Percentiles rank a stretch among this genome's conserved stretches.
phyloP scores from a whole-genome alignment of 1,284 basidiomycete species.

The Rhizopogon parksii region DNA sequence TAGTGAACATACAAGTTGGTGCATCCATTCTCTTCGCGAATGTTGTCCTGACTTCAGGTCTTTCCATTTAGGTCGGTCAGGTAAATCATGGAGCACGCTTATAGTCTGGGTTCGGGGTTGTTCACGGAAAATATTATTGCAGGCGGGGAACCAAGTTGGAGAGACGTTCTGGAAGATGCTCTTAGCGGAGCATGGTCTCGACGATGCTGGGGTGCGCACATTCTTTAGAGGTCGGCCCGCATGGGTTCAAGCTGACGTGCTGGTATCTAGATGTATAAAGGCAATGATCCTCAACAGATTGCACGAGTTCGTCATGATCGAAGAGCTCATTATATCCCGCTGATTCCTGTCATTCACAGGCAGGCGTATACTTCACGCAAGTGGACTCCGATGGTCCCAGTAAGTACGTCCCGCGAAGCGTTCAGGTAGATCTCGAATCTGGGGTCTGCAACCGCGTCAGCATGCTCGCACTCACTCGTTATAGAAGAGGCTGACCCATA shows the following conservation, averaged over 20 bases:
- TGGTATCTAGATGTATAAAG: constrained; percentile 36
- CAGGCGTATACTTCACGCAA: constrained; percentile 70
- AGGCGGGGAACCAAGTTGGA: constrained; percentile 74
- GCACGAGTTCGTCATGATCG: constrained; percentile 30
- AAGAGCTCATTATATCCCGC: neutral
- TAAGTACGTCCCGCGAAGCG: constrained; percentile 90
- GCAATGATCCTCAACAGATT: constrained; percentile 41
- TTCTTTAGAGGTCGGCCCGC: constrained; percentile 5
- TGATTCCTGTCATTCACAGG: constrained; percentile 32
- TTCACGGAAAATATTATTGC: constrained; percentile 3
- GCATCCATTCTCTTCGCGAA: neutral
- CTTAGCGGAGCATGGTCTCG: constrained; percentile 74
- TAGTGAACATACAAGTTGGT: constrained; percentile 57
- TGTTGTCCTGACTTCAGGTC: constrained; percentile 4
- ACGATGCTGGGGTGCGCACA: constrained; percentile 55
- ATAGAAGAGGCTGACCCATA: constrained; percentile 3
- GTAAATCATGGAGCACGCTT: constrained; percentile 27
- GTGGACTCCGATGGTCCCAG: constrained; percentile 39
- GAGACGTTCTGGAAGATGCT: constrained; percentile 75
- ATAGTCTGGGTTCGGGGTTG: constrained; percentile 13
- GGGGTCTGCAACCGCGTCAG: constrained; percentile 79
- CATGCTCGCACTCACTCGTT: constrained; percentile 5
- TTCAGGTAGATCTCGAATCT: constrained; percentile 88
- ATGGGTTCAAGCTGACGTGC: constrained; percentile 30
- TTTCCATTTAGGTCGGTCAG: constrained; percentile 47